Evolutionary conservation across 768 basidiomycete genomes (phyloP), one percentile per base, ranked within the genome.

Genomic region (Mycena indigotica): DNA sequence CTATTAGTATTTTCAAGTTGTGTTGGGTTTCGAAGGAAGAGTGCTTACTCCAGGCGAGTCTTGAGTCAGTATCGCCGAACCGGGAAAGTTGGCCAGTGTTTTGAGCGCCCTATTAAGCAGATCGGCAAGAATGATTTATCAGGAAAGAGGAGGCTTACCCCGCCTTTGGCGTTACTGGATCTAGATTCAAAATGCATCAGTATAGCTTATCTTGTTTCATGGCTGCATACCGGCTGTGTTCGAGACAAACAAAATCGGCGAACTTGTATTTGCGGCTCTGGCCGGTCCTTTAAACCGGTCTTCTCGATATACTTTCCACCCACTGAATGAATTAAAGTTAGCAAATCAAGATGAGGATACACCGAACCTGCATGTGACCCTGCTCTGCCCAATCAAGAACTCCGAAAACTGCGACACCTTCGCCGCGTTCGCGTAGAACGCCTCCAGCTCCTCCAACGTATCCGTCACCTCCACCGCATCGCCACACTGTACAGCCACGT

Each of bases 161-260:
- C 48, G 28, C 58, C 40, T 55, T 60, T 2, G 58, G 58, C 19
- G 58, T 24, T 8, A 52, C 54, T 24, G 58, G 58, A 30, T 60
- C 58, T 60, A 30, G n/a, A n/a, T n/a, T n/a, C n/a, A n/a, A n/a
- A n/a, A n/a, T n/a, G n/a, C n/a, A n/a, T n/a, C n/a, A n/a, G n/a
- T n/a, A n/a, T n/a, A n/a, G n/a, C n/a, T n/a, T n/a, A n/a, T n/a
- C n/a, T 41, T 29, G 5, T 13, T 35, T 19, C 16, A 4, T 13
- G 38, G 28, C 1, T 39, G 45, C 19, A 55, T 56, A 63, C 67
- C 68, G 28, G 66, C 66, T 13, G 63, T 69, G 26, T 67, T 70
- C 5, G 68, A 66, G n/a, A 67, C 56, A 17, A 71, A 25, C 1
- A 71, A 54, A 16, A 71, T 26, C 5, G 69, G 69, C 52, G 58